phyloP scores from a whole-genome alignment of 1,284 basidiomycete species.

The Inonotus hispidus region DNA sequence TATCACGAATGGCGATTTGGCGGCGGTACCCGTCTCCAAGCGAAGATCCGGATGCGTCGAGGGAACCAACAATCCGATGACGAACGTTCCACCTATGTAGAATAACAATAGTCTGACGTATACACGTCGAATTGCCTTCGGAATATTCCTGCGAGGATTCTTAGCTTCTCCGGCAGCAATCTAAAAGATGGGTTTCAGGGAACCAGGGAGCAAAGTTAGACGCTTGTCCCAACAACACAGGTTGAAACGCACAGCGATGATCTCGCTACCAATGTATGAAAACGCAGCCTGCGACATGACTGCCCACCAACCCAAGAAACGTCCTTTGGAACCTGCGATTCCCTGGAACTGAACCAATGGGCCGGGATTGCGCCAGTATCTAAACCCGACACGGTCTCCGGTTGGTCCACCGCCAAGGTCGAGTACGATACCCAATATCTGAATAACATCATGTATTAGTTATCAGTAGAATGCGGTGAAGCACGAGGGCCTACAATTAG shows the following conservation, averaged over 20 bases:
- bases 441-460: neutral
- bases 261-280: slow-evolving; percentile 79
- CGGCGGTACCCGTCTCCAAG: slow-evolving; percentile 53
- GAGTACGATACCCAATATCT: slow-evolving; percentile 54
- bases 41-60: slow-evolving; percentile 55
- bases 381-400: slow-evolving; percentile 48
- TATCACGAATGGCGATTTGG: slow-evolving; percentile 39
- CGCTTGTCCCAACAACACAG: neutral
- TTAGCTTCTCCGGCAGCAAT: slow-evolving; percentile 78
- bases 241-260: slow-evolving; percentile 65
- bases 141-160: slow-evolving; percentile 62
- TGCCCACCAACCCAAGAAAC: slow-evolving; percentile 62
- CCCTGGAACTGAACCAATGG: slow-evolving; percentile 55
- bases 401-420: slow-evolving; percentile 64
- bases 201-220: neutral
- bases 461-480: slow-evolving; percentile 20
- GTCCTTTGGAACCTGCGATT: slow-evolving; percentile 55
- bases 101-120: slow-evolving; percentile 71
- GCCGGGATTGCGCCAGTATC: slow-evolving; percentile 70
- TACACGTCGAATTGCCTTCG: slow-evolving; percentile 59
- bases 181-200: slow-evolving; percentile 27
- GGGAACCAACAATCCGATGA: slow-evolving; percentile 77
- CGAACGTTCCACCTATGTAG: slow-evolving; percentile 60
- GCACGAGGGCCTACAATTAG: slow-evolving; percentile 45
- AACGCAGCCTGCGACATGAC: slow-evolving; percentile 76